Evolutionary conservation across 2,329 filamentous ascomycete species (phyloP).

Genomic region (Cladosporium cucumerinum): DNA sequence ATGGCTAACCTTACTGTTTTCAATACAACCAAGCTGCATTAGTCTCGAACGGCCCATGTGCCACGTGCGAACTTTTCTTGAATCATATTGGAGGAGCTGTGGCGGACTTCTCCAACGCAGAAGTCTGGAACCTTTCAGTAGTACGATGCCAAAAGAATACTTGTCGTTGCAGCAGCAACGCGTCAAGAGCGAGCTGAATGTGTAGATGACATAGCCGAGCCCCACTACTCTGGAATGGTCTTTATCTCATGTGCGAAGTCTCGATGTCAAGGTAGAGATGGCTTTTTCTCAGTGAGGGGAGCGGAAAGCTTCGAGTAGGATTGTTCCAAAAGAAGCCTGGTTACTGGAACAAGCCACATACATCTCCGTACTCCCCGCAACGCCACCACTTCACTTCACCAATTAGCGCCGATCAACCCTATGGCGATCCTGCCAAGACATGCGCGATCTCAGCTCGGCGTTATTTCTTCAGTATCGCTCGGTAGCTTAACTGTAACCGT

Average conservation of each 20-base stretch:
- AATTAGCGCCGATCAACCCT: neutral
- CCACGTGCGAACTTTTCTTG: neutral
- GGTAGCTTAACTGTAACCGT: neutral
- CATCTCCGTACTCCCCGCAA: neutral
- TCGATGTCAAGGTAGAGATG: neutral
- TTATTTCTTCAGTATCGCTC: neutral
- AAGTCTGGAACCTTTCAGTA: neutral
- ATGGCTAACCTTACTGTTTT: neutral
- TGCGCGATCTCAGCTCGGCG: neutral
- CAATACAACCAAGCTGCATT: neutral
- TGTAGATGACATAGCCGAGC: neutral
- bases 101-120: neutral
- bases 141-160: neutral
- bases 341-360: too few species aligned
- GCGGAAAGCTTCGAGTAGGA: neutral
- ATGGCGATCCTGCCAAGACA: neutral
- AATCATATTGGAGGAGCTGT: neutral
- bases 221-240: neutral
- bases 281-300: neutral
- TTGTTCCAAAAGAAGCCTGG: neutral
- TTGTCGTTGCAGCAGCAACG: neutral
- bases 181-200: neutral
- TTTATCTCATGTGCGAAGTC: neutral
- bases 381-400: neutral
- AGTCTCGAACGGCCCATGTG: neutral